A percentile compares a stretch with the other conserved stretches of the same genome.
phyloP scores from a whole-genome alignment of 1,284 basidiomycete genomes.

The Clitocybe nebularis region DNA sequence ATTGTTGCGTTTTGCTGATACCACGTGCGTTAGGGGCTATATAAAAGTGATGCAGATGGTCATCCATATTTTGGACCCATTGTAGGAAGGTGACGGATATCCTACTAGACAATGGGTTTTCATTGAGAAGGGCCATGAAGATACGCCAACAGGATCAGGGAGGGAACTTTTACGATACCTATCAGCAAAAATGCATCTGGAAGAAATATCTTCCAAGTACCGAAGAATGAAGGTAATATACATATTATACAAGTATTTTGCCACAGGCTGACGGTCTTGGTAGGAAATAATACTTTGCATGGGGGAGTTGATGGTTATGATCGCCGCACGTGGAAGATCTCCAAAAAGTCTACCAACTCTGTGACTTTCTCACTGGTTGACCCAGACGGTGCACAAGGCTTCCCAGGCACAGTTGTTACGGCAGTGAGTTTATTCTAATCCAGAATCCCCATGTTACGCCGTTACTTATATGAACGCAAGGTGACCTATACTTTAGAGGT shows the following conservation, averaged over 20 bases:
- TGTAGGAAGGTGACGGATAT: constrained; percentile 32
- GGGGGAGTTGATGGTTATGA: constrained; percentile 43
- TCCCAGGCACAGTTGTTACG: constrained; percentile 41
- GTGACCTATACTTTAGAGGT: constrained; percentile 35
- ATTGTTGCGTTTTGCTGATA: no score
- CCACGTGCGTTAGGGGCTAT: constrained; percentile 27
- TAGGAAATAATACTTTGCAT: constrained; percentile 34
- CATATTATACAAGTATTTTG: no score
- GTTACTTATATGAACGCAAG: constrained; percentile 11
- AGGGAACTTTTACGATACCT: constrained; percentile 46
- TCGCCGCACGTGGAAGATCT: constrained; percentile 34
- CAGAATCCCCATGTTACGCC: neutral
- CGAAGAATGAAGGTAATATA: constrained; percentile 37
- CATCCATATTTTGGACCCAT: constrained; percentile 39
- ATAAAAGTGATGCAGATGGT: constrained; percentile 30
- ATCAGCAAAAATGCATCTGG: constrained; percentile 38
- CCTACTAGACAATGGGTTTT: no score
- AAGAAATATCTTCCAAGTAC: constrained; percentile 35
- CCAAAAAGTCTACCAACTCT: constrained; percentile 25
- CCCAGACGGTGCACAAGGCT: constrained; percentile 40
- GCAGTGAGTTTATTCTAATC: constrained; percentile 17
- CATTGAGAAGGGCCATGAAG: constrained; percentile 20
- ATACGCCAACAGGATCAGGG: constrained; percentile 42
- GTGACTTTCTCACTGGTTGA: constrained; percentile 39
- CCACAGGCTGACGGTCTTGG: no score